A percentile compares a stretch with the other conserved stretches of the same genome.
Conservation (phyloP, 2,329 filamentous ascomycete species). For the Phialocephala subalpina region DNA sequence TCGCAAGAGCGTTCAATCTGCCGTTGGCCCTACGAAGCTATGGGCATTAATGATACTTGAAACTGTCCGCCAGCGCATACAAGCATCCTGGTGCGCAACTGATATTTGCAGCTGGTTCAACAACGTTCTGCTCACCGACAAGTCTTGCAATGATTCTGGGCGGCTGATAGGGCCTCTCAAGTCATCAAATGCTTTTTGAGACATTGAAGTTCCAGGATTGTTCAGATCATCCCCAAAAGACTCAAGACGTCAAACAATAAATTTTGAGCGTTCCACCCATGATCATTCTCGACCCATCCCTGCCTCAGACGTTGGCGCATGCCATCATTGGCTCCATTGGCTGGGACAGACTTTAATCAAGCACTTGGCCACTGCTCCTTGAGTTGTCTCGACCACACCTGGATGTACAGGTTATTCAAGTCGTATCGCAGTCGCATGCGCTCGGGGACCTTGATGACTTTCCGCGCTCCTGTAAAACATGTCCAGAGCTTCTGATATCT, state of each 20-base stretch:
- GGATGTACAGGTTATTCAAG: slow-evolving; percentile 22
- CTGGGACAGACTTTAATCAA: slow-evolving; percentile 36
- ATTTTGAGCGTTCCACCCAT: slow-evolving; percentile 32
- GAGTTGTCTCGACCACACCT: slow-evolving; percentile 40
- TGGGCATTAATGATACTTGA: slow-evolving; percentile 42
- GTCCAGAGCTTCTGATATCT: slow-evolving; percentile 26
- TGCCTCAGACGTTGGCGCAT: slow-evolving; percentile 40
- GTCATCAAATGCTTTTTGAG: slow-evolving; percentile 28
- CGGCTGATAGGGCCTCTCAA: slow-evolving; percentile 22
- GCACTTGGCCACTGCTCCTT: slow-evolving; percentile 42
- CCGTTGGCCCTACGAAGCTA: slow-evolving; percentile 32
- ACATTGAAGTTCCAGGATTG: slow-evolving; percentile 13
- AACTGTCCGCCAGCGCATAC: slow-evolving; percentile 44
- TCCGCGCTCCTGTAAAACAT: slow-evolving; percentile 17
- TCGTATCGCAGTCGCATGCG: slow-evolving; percentile 33
- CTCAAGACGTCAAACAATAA: slow-evolving; percentile 33
- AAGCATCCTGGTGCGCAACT: slow-evolving; percentile 37
- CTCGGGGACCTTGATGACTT: slow-evolving; percentile 32
- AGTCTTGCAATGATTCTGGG: slow-evolving; percentile 16
- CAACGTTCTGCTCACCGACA: slow-evolving; percentile 29
- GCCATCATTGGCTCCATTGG: slow-evolving; percentile 43
- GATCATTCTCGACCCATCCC: slow-evolving; percentile 34
- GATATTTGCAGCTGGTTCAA: slow-evolving; percentile 22
- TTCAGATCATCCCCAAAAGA: slow-evolving; percentile 22
- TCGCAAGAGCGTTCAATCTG: slow-evolving; percentile 31